Base-by-base conservation (phyloP, 306 rosid genomes). In the Luffa acutangula region DNA sequence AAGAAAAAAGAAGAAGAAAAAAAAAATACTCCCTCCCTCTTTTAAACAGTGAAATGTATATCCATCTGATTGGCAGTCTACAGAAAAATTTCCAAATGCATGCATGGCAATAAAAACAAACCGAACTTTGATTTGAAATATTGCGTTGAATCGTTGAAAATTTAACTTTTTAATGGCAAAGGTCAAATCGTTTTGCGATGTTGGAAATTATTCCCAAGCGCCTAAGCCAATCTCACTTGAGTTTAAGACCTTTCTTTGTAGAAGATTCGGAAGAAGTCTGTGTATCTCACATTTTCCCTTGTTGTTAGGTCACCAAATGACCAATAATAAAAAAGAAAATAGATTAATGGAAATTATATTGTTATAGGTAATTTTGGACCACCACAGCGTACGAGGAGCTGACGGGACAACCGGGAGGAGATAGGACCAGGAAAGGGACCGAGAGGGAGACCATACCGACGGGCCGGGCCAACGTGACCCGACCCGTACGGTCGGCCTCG, bases 231-330 rank as follows among this genome's bases (percentile, higher is more conserved):
- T 67, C 36, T 18, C 52, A 18, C 73, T 42, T 18, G 52, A 67
- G 52, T 17, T 37, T 66, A 9, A 31, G 70, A 63, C 70, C n/a
- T 39, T 66, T 66, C 52, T 43, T 69, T 4, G 9, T n/a, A 2
- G 72, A 65, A 65, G 12, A 65, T 41, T 39, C 34, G 54, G 20
- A 69, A 69, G 36, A n/a, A n/a, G n/a, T n/a, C n/a, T 63, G n/a
- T 25, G 31, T 33, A 41, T 62, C 67, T 33, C 42, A 4, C 2
- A 25, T 13, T 80, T 73, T 8, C 81, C 75, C 82, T 75, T 85
- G 69, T 80, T 79, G 94, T 91, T 89, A 89, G 97, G 90, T 91
- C 82, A 86, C 87, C 94, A 87, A 87, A 87, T 83, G 86, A 83
- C 89, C 83, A 80, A 75, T 5, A 42, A 42, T 6, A 37, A 37